phyloP scores from a whole-genome alignment of 78 protist genomes.

The Dictyostelium capitatum region DNA sequence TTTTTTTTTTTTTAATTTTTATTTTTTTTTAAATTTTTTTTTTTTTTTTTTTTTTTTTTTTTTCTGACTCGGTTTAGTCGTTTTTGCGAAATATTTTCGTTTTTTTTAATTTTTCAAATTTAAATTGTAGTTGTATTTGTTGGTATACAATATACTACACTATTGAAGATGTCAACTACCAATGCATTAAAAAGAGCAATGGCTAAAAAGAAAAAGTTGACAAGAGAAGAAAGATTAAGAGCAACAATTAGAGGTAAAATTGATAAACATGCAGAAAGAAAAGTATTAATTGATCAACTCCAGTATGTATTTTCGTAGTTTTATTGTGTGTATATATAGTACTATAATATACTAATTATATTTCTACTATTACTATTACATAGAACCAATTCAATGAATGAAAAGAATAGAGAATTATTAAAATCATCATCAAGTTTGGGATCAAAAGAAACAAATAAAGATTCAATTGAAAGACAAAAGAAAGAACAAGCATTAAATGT shows the following conservation, averaged over 20 bases:
- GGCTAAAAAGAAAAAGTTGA: slow-evolving; percentile 11
- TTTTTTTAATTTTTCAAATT: too few species aligned
- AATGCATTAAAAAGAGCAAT: neutral
- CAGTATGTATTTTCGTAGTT: slow-evolving; percentile 15
- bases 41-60: too few species aligned
- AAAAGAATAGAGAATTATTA: slow-evolving; percentile 18
- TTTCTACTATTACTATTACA: neutral
- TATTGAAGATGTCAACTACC: neutral
- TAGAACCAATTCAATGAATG: slow-evolving; percentile 55
- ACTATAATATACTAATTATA: neutral
- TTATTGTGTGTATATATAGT: neutral
- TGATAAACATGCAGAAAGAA: slow-evolving; percentile 66
- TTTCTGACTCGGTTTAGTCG: too few species aligned
- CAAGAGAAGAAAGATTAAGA: slow-evolving; percentile 57
- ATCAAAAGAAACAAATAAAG: slow-evolving; percentile 65
- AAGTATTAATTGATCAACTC: slow-evolving; percentile 38
- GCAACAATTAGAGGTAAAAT: slow-evolving; percentile 40
- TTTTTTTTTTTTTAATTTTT: too few species aligned
- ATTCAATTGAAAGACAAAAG: slow-evolving; percentile 28
- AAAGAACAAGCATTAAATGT: slow-evolving; percentile 33
- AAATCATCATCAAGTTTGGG: slow-evolving; percentile 54
- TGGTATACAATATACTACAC: too few species aligned
- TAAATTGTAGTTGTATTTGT: too few species aligned
- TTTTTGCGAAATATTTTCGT: too few species aligned
- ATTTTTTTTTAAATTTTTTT: too few species aligned